A percentile compares a stretch with the other conserved stretches of the same genome.
Conservation (phyloP, 805 yeast species). For the Candida nanaspora region DNA sequence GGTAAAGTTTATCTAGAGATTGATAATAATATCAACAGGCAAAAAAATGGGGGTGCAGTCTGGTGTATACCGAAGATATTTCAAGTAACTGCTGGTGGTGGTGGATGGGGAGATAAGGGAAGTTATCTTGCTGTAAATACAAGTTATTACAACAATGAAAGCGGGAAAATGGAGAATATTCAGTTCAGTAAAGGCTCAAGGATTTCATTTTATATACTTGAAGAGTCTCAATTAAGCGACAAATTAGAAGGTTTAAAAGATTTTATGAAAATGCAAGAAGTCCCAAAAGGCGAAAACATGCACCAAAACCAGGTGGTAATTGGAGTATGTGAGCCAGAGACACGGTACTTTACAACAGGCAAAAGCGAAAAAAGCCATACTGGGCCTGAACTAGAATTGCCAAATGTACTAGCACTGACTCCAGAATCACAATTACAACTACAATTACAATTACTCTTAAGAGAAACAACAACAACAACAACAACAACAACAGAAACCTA, state of each 20-base stretch:
- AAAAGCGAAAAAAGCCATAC: background rate
- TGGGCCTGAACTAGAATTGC: conserved; percentile 1
- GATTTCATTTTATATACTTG: background rate
- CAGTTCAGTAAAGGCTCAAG: background rate
- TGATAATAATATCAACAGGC: too few relatives aligned
- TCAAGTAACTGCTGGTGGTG: conserved; percentile 8
- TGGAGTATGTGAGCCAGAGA: background rate
- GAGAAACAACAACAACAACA: too few relatives aligned
- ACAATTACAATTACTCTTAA: too few relatives aligned
- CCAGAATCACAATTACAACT: background rate
- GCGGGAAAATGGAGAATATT: background rate
- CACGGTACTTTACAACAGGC: background rate
- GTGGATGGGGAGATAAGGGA: conserved; percentile 4
- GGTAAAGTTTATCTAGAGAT: background rate
- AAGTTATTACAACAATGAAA: background rate
- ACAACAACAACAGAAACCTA: too few relatives aligned
- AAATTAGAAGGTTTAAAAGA: background rate
- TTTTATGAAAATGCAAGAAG: background rate
- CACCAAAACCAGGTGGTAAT: background rate
- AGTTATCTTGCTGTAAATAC: conserved; percentile 2
- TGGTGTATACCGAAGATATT: conserved; percentile 13
- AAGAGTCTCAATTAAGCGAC: background rate
- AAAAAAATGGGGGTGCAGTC: too few relatives aligned
- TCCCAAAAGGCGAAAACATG: too few relatives aligned
- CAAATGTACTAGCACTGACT: conserved; percentile 4